Evolutionary conservation across 164 flowering plant species (phyloP).

Genomic region (Umbilicus rupestris): DNA sequence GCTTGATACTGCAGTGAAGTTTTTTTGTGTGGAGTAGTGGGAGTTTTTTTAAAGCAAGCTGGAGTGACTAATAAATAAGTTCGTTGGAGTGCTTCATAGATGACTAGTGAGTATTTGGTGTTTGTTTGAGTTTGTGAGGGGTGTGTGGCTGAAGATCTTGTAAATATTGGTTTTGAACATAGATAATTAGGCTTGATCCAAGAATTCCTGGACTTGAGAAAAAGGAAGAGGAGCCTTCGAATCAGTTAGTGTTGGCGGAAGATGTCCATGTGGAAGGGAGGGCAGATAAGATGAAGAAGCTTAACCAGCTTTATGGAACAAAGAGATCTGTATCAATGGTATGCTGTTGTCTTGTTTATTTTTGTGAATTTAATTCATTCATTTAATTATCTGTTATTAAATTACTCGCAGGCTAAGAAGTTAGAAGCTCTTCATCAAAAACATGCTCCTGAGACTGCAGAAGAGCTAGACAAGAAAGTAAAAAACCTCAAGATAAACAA

Average conservation of each 20-base stretch:
- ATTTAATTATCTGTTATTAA: too few species aligned
- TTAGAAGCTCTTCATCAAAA: conserved; percentile 17
- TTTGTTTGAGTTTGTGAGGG: too few species aligned
- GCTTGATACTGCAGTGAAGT: too few species aligned
- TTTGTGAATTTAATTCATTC: too few species aligned
- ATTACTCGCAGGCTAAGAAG: conserved; percentile 39
- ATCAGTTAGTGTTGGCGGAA: conserved; percentile 11
- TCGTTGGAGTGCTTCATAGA: too few species aligned
- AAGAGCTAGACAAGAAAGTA: conserved; percentile 24
- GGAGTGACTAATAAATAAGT: too few species aligned
- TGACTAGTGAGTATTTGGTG: too few species aligned
- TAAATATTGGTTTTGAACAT: too few species aligned
- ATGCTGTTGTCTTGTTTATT: background rate
- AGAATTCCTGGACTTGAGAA: conserved; percentile 26
- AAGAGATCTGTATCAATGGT: conserved; percentile 37
- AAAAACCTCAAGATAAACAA: conserved; percentile 24
- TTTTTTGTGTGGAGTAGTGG: too few species aligned
- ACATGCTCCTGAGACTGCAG: conserved; percentile 27
- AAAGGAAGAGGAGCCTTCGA: conserved; percentile 21
- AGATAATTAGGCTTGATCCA: conserved; percentile 76
- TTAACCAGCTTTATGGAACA: conserved; percentile 36
- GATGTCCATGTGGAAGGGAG: conserved; percentile 23
- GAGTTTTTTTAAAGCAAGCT: too few species aligned
- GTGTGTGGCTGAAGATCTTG: too few species aligned
- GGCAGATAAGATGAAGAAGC: conserved; percentile 16